A percentile compares a stretch with the other conserved stretches of the same genome.
Conservation (phyloP, 257 asterid genomes). For the Nemophila menziesii region DNA sequence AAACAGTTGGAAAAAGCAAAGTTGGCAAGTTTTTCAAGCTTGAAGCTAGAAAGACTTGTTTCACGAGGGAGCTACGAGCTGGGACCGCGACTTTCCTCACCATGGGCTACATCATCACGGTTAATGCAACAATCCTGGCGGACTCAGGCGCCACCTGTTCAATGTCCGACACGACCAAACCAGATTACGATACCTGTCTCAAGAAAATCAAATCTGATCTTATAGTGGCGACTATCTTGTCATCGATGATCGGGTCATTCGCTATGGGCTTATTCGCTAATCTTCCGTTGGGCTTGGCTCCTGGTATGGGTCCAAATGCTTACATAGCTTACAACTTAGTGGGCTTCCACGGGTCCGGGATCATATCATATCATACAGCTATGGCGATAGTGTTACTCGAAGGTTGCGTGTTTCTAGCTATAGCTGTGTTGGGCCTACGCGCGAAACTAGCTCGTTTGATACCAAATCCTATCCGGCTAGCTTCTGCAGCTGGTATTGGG, state of each 20-base stretch:
- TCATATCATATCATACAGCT: slow-evolving; percentile 42
- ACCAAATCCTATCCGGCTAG: slow-evolving; percentile 42
- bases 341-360: slow-evolving; percentile 67
- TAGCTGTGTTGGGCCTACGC: slow-evolving; percentile 64
- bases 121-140: slow-evolving; percentile 57
- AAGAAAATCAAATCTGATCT: slow-evolving; percentile 45
- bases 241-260: slow-evolving; percentile 60
- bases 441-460: slow-evolving; percentile 50
- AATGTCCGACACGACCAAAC: slow-evolving; percentile 21
- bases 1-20: slow-evolving; percentile 33
- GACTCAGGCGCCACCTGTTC: slow-evolving; percentile 66
- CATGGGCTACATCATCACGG: slow-evolving; percentile 66
- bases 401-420: slow-evolving; percentile 50
- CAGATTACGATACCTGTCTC: slow-evolving; percentile 44
- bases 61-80: slow-evolving; percentile 43
- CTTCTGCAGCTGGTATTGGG: slow-evolving; percentile 64
- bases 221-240: slow-evolving; percentile 48
- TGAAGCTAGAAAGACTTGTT: slow-evolving; percentile 37
- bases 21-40: slow-evolving; percentile 53
- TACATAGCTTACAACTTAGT: slow-evolving; percentile 56
- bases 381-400: slow-evolving; percentile 59
- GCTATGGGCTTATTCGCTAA: slow-evolving; percentile 70
- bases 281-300: slow-evolving; percentile 66
- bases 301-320: slow-evolving; percentile 76
- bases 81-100: slow-evolving; percentile 75